Evolutionary conservation across 2,329 filamentous ascomycete genomes (phyloP), one percentile per base, ranked within the genome.

Genomic region (Fusarium beomiforme): DNA sequence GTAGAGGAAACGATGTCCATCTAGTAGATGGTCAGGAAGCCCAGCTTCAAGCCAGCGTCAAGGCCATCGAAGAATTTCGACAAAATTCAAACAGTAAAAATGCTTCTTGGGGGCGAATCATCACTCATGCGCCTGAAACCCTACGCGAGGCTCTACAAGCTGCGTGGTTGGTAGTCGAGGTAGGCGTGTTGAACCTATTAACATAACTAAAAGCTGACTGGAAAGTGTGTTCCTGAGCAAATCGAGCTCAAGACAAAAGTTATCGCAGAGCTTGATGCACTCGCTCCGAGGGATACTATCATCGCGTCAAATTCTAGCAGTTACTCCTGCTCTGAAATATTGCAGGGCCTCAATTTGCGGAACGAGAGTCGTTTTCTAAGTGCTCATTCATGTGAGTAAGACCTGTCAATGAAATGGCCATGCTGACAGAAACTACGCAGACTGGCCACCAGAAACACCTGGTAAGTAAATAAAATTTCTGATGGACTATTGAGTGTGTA

Each of bases 231-330:
- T 11, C 84, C 84, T 0, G 84, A 86, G 65, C 76, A 77, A 29
- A 71, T 85, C 11, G 43, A 75, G 0, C 71, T 85, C n/a, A 86
- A 86, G 67, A 79, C 75, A 47, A 70, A 77, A 4, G 75, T 83
- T 8, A 79, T 86, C 26, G 44, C 64, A 1, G 71, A 84, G 24
- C 74, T 86, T 4, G 84, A 85, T 67, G 61, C 76, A 2, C 49
- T 81, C 3, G 79, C 83, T 0, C 71, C 75, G 1, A 61, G 74
- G 1, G 76, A 80, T 2, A 80, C 80, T 0, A 81, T 85, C 9
- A 80, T 86, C 46, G 83, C 82, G 0, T 84, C 83, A 1, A 86
- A 86, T 56, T 85, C 84, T 2, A 85, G 83, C 62, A 85, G 83
- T 54, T 85, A 83, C 67, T 79, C 80, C 10, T 83, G 82, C 23